phyloP scores from a whole-genome alignment of 345 rosid species.

The Abelmoschus esculentus region DNA sequence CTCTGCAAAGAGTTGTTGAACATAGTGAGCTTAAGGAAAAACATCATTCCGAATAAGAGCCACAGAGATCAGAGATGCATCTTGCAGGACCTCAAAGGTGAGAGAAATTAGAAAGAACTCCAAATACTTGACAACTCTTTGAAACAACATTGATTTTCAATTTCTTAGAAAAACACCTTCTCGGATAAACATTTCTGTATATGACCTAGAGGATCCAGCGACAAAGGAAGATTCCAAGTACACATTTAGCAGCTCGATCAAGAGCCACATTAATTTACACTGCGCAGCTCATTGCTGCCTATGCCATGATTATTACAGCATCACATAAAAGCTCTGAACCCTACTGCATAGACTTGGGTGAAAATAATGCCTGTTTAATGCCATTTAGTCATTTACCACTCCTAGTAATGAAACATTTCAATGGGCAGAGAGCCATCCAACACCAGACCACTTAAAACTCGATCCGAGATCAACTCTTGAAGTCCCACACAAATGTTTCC shows the following conservation, averaged over 20 bases:
- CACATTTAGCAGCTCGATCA: neutral
- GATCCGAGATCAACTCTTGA: neutral
- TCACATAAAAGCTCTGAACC: neutral
- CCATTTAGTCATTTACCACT: too few relatives aligned
- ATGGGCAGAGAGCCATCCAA: neutral
- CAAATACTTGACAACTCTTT: neutral
- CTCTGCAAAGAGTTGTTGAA: slow-evolving; percentile 39
- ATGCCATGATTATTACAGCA: neutral
- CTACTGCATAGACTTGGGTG: too few relatives aligned
- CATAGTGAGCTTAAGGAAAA: neutral
- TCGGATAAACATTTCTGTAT: neutral
- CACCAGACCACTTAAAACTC: neutral
- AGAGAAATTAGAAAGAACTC: neutral
- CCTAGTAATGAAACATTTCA: neutral
- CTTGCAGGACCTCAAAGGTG: neutral
- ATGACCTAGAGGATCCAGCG: neutral
- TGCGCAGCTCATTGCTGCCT: neutral
- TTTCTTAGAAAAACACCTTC: neutral
- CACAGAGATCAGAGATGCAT: slow-evolving; percentile 5
- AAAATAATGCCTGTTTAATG: too few relatives aligned
- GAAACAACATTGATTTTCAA: neutral
- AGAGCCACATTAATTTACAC: neutral
- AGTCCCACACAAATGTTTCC: too few relatives aligned
- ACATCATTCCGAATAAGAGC: slow-evolving; percentile 4
- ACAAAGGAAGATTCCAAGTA: neutral